Conservation (phyloP, 257 asterid species). For the Lantana camara region DNA sequence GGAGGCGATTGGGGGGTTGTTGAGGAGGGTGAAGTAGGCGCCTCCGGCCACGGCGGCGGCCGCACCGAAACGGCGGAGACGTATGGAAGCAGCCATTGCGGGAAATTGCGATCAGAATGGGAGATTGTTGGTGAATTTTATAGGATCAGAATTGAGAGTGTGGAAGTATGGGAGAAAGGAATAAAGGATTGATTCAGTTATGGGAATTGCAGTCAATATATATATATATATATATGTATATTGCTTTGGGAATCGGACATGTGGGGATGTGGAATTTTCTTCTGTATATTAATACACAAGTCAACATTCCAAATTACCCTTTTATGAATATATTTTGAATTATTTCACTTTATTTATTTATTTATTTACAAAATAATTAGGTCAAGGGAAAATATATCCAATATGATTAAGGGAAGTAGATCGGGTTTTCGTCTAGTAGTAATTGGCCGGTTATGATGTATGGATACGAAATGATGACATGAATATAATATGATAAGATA, state of each 20-base stretch:
- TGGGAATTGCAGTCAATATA: constrained; percentile 33
- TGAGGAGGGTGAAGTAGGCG: constrained; percentile 51
- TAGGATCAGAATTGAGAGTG: constrained; percentile 11
- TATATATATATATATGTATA: constrained; percentile 4
- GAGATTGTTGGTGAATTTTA: constrained; percentile 11
- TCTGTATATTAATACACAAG: background rate
- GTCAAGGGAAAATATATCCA: too few relatives aligned
- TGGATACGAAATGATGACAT: too few relatives aligned
- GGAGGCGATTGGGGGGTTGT: constrained; percentile 55
- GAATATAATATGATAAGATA: too few relatives aligned
- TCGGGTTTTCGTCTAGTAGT: too few relatives aligned
- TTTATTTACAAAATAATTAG: too few relatives aligned
- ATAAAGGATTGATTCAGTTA: constrained; percentile 40
- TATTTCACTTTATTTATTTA: too few relatives aligned
- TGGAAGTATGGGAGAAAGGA: constrained; percentile 28
- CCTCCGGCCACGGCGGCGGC: constrained; percentile 69
- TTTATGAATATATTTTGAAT: too few relatives aligned
- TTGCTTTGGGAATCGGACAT: constrained; percentile 35
- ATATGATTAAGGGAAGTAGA: too few relatives aligned
- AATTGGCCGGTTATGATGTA: too few relatives aligned
- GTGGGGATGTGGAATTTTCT: background rate
- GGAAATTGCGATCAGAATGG: constrained; percentile 12
- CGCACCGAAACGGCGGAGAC: constrained; percentile 79
- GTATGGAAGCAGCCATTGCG: constrained; percentile 61
- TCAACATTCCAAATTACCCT: background rate